Base-by-base conservation (phyloP, 2,329 filamentous ascomycete species). In the Lasiodiplodia theobromae region DNA sequence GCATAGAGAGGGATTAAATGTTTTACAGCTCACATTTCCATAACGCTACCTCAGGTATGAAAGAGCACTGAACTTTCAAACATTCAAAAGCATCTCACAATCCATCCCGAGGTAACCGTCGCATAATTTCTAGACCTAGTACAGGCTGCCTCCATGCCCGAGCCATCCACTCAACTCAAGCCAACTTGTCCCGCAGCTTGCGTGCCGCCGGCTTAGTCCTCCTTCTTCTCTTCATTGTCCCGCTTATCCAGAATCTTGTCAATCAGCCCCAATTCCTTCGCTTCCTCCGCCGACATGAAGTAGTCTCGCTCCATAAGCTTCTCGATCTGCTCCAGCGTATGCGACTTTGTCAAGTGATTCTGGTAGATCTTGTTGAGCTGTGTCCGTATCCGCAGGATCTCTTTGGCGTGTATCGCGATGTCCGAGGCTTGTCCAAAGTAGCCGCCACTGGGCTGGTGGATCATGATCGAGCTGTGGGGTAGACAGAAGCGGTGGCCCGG, bases 271-370 rank as follows among this genome's bases (percentile, higher is more conserved):
- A 96, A 87, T 63, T 96, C 93, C 74, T 93, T 84, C 10, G 96
- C 96, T 83, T 99, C 94, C 56, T 93, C 84, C 0, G 94, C 94
- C 67, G 91, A 91, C 86, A 99, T 87, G 74, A 97, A 98, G 76
- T 96, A 96, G 79, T 99, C 96, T 68, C 96, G 86, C 84, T 99
- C 96, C 95, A 99, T 98, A 79, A 97, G 87, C 78, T 91, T 93
- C 80, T 96, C 95, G 76, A 99, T 92, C 76, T 96, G 92, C 60
- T 94, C 90, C 44, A 97, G 76, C 40, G 86, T 89, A 78, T 93
- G 90, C 63, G 89, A 85, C 79, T 88, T 91, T 74, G 94, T 97
- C 76, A 99, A 83, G 79, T 99, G 96, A 65, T 86, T 83, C 78
- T 90, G 88, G 78, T 97, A 97, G 69, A 99, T 98, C 81, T 90